Percentiles rank a stretch among this genome's conserved stretches.
These are phyloP conservation scores for Aquilaria sinensis DNA, from an alignment of 345 rosid species.

Conservation along the genomic window DNA sequence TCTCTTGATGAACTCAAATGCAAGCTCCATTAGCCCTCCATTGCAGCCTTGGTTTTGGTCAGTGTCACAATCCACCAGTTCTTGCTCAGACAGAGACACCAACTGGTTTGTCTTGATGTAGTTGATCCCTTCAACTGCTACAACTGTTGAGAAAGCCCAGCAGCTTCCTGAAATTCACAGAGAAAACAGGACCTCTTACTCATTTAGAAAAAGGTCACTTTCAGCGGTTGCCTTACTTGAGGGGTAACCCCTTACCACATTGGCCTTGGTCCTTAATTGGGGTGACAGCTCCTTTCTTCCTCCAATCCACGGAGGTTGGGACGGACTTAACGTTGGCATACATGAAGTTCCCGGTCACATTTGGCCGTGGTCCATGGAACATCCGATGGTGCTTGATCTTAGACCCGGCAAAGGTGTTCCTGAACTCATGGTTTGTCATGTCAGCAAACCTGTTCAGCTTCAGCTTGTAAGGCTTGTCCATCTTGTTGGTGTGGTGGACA, in stretches of 20 bases:
- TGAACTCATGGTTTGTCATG: conserved; percentile 76
- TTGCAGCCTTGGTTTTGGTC: conserved; percentile 58
- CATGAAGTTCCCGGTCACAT: conserved; percentile 47
- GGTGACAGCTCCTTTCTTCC: conserved; percentile 72
- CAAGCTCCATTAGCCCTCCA: conserved; percentile 73
- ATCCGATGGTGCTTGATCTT: conserved; percentile 65
- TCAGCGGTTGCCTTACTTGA: no score
- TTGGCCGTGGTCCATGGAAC: conserved; percentile 29
- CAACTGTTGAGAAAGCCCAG: conserved; percentile 78
- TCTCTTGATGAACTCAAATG: conserved; percentile 56
- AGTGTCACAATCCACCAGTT: conserved; percentile 64
- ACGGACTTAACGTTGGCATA: conserved; percentile 35
- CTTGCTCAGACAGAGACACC: conserved; percentile 66
- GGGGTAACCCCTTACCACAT: conserved; percentile 44
- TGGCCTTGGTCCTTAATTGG: conserved; percentile 77
- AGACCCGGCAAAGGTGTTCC: conserved; percentile 51
- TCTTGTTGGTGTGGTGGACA: conserved; percentile 60
- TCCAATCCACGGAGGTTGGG: conserved; percentile 65
- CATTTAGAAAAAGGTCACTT: no score
- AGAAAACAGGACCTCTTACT: no score
- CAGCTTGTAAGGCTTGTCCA: conserved; percentile 69
- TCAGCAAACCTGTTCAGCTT: conserved; percentile 87
- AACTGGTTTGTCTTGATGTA: conserved; percentile 48
- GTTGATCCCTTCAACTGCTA: conserved; percentile 69
- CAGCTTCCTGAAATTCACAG: conserved; percentile 48